phyloP scores from a whole-genome alignment of 2,329 filamentous ascomycete genomes.

The Verticillium dahliae region DNA sequence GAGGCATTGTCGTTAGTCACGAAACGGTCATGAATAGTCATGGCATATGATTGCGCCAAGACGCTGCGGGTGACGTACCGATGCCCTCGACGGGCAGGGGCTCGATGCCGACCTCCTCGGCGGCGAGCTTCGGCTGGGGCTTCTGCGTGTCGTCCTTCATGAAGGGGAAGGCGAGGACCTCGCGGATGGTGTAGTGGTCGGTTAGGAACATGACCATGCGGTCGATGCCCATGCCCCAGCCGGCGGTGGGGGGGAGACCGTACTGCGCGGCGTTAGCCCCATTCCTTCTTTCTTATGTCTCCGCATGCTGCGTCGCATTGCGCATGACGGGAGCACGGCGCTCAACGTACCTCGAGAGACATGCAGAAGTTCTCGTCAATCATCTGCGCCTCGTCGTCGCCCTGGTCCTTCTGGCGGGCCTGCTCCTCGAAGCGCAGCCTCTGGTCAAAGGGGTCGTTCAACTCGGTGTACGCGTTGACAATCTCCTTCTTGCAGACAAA shows the following conservation, averaged over 20 bases:
- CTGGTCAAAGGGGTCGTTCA: conserved; percentile 93
- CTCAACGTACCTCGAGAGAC: conserved; percentile 55
- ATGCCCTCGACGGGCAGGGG: conserved; percentile 56
- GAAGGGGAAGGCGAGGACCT: conserved; percentile 93
- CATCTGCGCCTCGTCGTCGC: conserved; percentile 93
- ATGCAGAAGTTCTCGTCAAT: conserved; percentile 95
- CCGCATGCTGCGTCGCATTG: no score
- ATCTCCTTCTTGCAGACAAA: conserved; percentile 98
- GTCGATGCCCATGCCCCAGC: conserved; percentile 95
- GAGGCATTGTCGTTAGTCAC: background rate
- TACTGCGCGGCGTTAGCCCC: conserved; percentile 34
- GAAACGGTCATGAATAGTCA: background rate
- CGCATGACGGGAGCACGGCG: no score
- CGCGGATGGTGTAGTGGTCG: conserved; percentile 86
- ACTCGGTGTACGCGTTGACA: conserved; percentile 93
- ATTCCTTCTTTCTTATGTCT: background rate
- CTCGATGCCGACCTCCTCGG: conserved; percentile 56
- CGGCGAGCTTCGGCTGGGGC: conserved; percentile 45
- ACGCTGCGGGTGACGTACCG: conserved; percentile 4
- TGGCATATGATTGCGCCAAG: background rate
- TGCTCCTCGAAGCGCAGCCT: conserved; percentile 71
- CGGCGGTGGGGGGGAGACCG: conserved; percentile 86
- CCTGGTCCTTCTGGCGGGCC: conserved; percentile 89
- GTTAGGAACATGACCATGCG: conserved; percentile 93
- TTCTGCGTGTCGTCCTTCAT: conserved; percentile 75